phyloP scores from a whole-genome alignment of 2,329 filamentous ascomycete genomes.

The Exophiala alcalophila region DNA sequence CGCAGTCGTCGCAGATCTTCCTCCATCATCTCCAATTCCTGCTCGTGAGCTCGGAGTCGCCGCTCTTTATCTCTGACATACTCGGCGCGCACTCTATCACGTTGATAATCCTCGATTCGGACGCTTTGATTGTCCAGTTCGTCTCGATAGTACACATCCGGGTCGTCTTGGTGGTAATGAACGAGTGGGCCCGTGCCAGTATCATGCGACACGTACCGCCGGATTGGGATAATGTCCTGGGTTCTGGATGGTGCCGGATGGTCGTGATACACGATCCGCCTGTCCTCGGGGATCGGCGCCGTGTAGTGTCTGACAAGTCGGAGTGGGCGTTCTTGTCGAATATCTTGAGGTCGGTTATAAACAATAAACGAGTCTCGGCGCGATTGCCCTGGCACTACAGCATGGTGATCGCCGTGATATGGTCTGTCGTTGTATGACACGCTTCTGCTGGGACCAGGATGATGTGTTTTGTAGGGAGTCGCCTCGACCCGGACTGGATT shows the following conservation, averaged over 20 bases:
- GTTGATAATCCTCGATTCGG: constrained; percentile 18
- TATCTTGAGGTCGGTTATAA: constrained; percentile 13
- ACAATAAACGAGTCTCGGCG: constrained; percentile 9
- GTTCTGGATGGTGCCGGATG: not conserved
- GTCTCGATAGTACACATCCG: constrained; percentile 13
- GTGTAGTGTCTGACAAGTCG: constrained; percentile 15
- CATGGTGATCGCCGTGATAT: constrained; percentile 18
- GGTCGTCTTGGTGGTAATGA: constrained; percentile 14
- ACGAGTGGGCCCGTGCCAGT: constrained; percentile 11
- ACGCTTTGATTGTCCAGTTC: constrained; percentile 13
- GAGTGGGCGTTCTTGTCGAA: constrained; percentile 17
- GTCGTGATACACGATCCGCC: constrained; percentile 16
- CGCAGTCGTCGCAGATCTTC: constrained; percentile 7
- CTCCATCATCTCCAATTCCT: constrained; percentile 10
- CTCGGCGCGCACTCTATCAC: constrained; percentile 16
- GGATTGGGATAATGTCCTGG: constrained; percentile 12
- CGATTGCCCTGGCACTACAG: constrained; percentile 9
- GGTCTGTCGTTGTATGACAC: constrained; percentile 18
- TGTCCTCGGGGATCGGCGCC: constrained; percentile 16
- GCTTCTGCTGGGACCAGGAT: constrained; percentile 15
- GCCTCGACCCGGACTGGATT: constrained; percentile 10
- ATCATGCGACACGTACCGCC: constrained; percentile 4
- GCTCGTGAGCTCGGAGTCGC: constrained; percentile 9
- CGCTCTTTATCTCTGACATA: constrained; percentile 13
- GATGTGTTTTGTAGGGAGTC: constrained; percentile 23